Evolutionary conservation across 1,139 yeast genomes (phyloP).

Genomic region (Pichia sp.): DNA sequence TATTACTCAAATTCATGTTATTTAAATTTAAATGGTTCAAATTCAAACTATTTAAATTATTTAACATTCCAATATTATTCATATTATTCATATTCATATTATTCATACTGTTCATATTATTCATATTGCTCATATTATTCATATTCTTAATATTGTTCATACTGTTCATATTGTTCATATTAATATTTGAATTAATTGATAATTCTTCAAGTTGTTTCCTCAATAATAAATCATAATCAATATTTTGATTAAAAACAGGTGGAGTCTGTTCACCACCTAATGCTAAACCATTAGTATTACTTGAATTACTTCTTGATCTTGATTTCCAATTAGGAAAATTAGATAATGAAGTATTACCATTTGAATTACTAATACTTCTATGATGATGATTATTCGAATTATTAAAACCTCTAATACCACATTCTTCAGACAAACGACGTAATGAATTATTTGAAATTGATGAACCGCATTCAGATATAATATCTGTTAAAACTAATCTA

Average conservation of each 20-base stretch:
- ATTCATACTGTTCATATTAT: conserved; percentile 1
- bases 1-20: neutral
- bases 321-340: conserved; percentile 7
- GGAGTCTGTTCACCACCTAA: conserved; percentile 8
- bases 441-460: conserved; percentile 43
- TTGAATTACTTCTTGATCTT: conserved; percentile 13
- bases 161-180: neutral
- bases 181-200: conserved; percentile 13
- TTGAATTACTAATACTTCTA: conserved; percentile 14
- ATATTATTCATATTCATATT: too few species aligned
- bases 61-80: too few species aligned
- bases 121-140: neutral
- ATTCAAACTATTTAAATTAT: neutral
- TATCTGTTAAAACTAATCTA: conserved; percentile 11
- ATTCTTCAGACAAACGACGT: conserved; percentile 86
- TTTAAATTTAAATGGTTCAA: conserved; percentile 1
- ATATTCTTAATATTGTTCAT: neutral
- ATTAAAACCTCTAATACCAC: conserved; percentile 46
- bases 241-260: conserved; percentile 6
- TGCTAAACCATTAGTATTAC: conserved; percentile 3
- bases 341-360: conserved; percentile 18
- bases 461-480: conserved; percentile 5
- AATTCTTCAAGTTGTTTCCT: conserved; percentile 25
- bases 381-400: conserved; percentile 13
- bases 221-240: conserved; percentile 23